These are phyloP conservation scores for Falciphora oryzae DNA, from an alignment of 2,329 filamentous ascomycete species.

Conservation along the genomic window DNA sequence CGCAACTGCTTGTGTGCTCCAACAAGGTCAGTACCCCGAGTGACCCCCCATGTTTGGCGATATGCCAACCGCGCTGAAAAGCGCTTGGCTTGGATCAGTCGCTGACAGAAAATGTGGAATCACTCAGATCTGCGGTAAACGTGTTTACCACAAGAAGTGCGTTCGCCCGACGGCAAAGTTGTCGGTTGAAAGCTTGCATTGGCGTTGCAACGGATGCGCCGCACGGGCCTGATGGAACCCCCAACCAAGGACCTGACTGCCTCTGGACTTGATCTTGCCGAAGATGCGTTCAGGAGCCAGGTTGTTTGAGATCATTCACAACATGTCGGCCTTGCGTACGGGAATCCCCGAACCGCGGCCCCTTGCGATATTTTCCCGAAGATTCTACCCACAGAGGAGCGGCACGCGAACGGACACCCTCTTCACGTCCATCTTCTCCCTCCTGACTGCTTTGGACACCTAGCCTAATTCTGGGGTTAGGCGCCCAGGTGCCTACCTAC, in stretches of 20 bases:
- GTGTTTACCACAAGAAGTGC: conserved; percentile 45
- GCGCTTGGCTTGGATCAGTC: background rate
- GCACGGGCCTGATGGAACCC: background rate
- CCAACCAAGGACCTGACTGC: background rate
- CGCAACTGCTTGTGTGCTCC: conserved; percentile 41
- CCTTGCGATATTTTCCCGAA: background rate
- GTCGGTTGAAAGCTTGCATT: conserved; percentile 20
- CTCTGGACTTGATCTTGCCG: background rate
- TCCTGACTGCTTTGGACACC: no score
- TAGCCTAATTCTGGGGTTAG: no score
- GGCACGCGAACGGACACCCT: no score
- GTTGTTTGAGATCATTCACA: background rate
- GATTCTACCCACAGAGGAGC: background rate
- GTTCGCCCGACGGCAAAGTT: conserved; percentile 30
- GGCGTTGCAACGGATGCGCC: background rate
- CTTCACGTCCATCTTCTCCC: background rate
- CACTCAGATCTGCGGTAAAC: conserved; percentile 27
- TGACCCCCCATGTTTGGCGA: background rate
- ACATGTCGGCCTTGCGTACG: background rate
- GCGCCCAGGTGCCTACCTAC: background rate
- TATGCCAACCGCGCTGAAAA: no score
- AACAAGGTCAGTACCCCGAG: conserved; percentile 36
- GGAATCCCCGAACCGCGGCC: no score
- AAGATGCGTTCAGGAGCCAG: background rate
- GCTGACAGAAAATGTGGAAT: background rate